A percentile compares a stretch with the other conserved stretches of the same genome.
Evolutionary conservation across 192 early-diverging fungal genomes (phyloP).

Genomic region (Rhizophagus sp.): DNA sequence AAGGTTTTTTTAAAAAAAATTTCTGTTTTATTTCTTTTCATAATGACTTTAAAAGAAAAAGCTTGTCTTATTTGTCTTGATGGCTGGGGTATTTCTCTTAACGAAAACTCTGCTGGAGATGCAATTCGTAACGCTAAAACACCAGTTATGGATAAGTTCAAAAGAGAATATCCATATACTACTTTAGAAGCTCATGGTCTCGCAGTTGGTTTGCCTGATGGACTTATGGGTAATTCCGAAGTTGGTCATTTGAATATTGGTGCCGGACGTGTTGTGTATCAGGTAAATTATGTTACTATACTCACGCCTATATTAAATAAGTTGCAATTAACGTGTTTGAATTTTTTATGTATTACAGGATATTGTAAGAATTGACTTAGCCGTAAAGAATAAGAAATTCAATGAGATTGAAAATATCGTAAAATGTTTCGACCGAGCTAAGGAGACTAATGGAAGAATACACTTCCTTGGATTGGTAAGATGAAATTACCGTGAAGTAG

Average conservation of each 20-base stretch:
- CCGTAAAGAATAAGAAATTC: constrained; percentile 85
- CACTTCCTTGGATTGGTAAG: constrained; percentile 88
- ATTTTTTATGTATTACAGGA: constrained; percentile 54
- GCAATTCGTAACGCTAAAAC: constrained; percentile 92
- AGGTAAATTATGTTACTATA: constrained; percentile 54
- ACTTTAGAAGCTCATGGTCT: constrained; percentile 91
- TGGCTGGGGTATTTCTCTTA: constrained; percentile 92
- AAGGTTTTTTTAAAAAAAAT: too few species aligned
- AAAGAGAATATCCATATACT: constrained; percentile 72
- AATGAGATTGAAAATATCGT: constrained; percentile 71
- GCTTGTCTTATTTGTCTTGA: constrained; percentile 66
- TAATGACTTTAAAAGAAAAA: constrained; percentile 14
- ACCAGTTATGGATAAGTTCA: constrained; percentile 87
- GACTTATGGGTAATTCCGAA: constrained; percentile 99
- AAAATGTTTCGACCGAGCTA: constrained; percentile 83
- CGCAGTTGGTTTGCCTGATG: constrained; percentile 96
- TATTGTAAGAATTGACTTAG: constrained; percentile 96
- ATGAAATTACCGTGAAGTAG: background rate
- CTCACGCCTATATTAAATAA: background rate
- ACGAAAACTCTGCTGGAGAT: constrained; percentile 75
- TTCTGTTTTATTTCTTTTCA: too few species aligned
- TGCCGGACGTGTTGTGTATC: constrained; percentile 97
- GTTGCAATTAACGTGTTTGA: background rate
- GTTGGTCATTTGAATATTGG: constrained; percentile 99
- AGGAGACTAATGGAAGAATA: constrained; percentile 80